Evolutionary conservation across 441 rosid species (phyloP), one percentile per base, ranked within the genome.

Genomic region (Hura crepitans): DNA sequence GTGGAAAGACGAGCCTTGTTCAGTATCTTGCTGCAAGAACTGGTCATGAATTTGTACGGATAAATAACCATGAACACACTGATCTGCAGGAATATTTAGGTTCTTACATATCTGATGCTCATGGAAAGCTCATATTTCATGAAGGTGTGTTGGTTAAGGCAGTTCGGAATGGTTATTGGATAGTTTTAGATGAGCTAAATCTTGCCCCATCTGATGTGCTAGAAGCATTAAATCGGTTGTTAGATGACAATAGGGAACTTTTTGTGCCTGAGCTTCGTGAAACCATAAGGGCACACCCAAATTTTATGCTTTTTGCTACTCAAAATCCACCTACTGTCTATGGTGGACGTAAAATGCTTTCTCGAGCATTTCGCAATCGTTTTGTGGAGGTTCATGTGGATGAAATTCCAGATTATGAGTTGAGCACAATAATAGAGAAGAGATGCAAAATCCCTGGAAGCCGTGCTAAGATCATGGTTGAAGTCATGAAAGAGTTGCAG

Each of bases 1-100:
- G 99, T 82, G 99, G 99, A 59, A 96, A 96, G 75, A 96, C 99
- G 69, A 96, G 99, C 81, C 98, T 96, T 76, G 98, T 96, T 58
- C 92, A 87, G 78, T 91, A 93, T 87, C 99, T 96, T 72, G 97
- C 99, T 64, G 79, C 93, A 53, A 71, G 80, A 75, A 96, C 90
- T 71, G 98, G 99, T 66, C 88, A 86, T 83, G 87, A 84, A 66
- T 96, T 96, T 83, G 94, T 96, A 64, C 85, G 98, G 53, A 88
- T 96, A 77, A 96, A 96, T 81, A 96, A 96, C 77, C 99, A 96
- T 66, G 99, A 96, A 66, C 98, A 96, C 73, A 93, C 99, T 17
- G 98, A 96, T 80, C 74, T 96, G 69, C 97, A 91, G 77, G 99
- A 96, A 73, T 96, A 93, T 84, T 73, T 96, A 72, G 99, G 99